Evolutionary conservation across 192 early-diverging fungal species (phyloP).

Genomic region (Gaertneriomyces semiglobifer): DNA sequence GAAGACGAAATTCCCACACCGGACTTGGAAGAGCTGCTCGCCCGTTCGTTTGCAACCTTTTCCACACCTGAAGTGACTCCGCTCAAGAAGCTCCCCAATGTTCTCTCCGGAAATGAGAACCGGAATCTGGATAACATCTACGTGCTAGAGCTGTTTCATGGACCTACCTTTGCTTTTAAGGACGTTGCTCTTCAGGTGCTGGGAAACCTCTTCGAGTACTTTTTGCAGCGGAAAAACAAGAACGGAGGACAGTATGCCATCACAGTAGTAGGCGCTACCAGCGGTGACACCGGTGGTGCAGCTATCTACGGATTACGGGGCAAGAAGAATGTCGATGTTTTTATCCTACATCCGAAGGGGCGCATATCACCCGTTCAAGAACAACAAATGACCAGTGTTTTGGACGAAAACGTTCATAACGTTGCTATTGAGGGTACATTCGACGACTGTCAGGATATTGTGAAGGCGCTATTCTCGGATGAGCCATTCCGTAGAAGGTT

Average conservation of each 20-base stretch:
- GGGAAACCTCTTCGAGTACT: slow-evolving; percentile 97
- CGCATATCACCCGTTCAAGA: slow-evolving; percentile 93
- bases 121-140: slow-evolving; percentile 26
- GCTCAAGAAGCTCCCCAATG: slow-evolving; percentile 63
- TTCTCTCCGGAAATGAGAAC: slow-evolving; percentile 30
- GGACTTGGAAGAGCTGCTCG: slow-evolving; percentile 66
- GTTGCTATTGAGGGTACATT: slow-evolving; percentile 91
- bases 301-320: slow-evolving; percentile 94
- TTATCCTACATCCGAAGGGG: slow-evolving; percentile 87
- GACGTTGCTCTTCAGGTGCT: slow-evolving; percentile 96
- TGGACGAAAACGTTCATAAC: slow-evolving; percentile 91
- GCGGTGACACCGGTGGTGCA: slow-evolving; percentile 96
- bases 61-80: slow-evolving; percentile 73
- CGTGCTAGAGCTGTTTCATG: slow-evolving; percentile 91
- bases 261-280: slow-evolving; percentile 93
- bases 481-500: slow-evolving; percentile 67
- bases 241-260: slow-evolving; percentile 39
- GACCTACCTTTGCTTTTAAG: slow-evolving; percentile 98
- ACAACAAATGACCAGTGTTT: slow-evolving; percentile 96
- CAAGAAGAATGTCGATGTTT: slow-evolving; percentile 89
- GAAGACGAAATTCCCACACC: slow-evolving; percentile 67
- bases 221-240: slow-evolving; percentile 68
- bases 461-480: slow-evolving; percentile 86
- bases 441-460: slow-evolving; percentile 95
- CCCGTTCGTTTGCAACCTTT: slow-evolving; percentile 76